Percentiles rank a stretch among this genome's conserved stretches.
phyloP scores from a whole-genome alignment of 2,329 filamentous ascomycete genomes.

The Trichoderma sp. region DNA sequence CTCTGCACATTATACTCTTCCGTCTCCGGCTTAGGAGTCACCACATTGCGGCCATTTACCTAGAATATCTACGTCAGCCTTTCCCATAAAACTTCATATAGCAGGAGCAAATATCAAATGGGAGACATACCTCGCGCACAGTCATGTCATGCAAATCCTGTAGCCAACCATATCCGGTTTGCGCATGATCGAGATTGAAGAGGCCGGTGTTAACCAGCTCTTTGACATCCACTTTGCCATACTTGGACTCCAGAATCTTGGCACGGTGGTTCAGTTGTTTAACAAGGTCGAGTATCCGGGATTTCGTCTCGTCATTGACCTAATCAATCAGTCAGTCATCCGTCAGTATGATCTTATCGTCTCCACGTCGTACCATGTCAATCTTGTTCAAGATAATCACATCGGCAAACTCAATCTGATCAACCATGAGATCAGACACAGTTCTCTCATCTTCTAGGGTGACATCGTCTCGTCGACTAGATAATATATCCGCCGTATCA shows the following conservation, averaged over 20 bases:
- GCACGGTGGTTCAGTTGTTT: slow-evolving; percentile 63
- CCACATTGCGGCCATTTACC: slow-evolving; percentile 47
- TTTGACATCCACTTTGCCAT: slow-evolving; percentile 57
- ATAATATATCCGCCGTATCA: slow-evolving; percentile 65
- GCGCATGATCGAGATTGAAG: slow-evolving; percentile 63
- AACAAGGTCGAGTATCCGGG: slow-evolving; percentile 51
- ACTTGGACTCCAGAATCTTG: slow-evolving; percentile 59
- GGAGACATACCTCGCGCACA: slow-evolving; percentile 47
- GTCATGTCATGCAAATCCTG: slow-evolving; percentile 68
- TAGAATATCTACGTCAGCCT: slow-evolving; percentile 18
- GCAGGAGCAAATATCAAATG: not conserved
- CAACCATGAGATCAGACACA: slow-evolving; percentile 71
- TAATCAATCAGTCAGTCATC: slow-evolving; percentile 17
- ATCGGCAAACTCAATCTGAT: slow-evolving; percentile 75
- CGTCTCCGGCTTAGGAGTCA: slow-evolving; percentile 67
- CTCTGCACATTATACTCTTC: slow-evolving; percentile 70
- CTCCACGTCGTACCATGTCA: slow-evolving; percentile 51
- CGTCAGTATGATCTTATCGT: not conserved
- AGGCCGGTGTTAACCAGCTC: slow-evolving; percentile 63
- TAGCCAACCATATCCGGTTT: slow-evolving; percentile 66
- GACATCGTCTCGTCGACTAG: slow-evolving; percentile 60
- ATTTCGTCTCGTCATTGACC: slow-evolving; percentile 40
- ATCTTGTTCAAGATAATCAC: slow-evolving; percentile 70
- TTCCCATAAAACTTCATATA: not conserved
- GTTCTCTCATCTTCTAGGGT: slow-evolving; percentile 67